These are phyloP conservation scores for Panicum miliaceum DNA, from an alignment of 176 grass and related monocot genomes.

Conservation along the genomic window DNA sequence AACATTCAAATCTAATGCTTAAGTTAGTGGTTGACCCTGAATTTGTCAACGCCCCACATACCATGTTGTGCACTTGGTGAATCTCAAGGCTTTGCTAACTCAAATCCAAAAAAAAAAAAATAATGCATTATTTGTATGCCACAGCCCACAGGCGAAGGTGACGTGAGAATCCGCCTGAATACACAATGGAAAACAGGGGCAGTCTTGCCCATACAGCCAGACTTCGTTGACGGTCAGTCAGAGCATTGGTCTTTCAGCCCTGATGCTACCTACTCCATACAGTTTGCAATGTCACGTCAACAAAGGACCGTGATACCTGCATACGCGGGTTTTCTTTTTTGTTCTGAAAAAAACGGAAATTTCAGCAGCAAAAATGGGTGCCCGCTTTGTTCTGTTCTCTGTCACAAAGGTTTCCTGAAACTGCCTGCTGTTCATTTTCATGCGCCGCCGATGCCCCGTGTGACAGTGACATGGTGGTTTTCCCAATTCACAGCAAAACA, in stretches of 20 bases:
- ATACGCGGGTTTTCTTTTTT: neutral
- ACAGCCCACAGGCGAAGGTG: neutral
- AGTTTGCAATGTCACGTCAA: too few relatives aligned
- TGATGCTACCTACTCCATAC: neutral
- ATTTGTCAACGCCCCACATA: neutral
- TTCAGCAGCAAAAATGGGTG: neutral
- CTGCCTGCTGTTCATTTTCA: neutral
- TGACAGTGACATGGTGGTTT: neutral
- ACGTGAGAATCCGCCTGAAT: neutral
- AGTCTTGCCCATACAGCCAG: neutral
- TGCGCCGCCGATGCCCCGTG: too few relatives aligned
- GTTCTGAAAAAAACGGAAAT: neutral
- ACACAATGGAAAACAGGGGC: neutral
- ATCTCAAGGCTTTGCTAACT: neutral
- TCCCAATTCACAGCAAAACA: neutral
- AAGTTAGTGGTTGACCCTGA: neutral
- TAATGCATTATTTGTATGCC: neutral
- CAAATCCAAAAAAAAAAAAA: neutral
- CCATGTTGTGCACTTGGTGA: neutral
- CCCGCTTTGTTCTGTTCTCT: neutral
- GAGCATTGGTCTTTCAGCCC: neutral
- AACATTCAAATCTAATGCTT: neutral
- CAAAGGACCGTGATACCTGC: neutral
- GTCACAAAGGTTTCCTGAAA: neutral
- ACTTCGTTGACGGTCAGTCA: neutral